These are phyloP conservation scores for Ceratocystis huliohia DNA, from an alignment of 2,329 filamentous ascomycete genomes.

Conservation along the genomic window DNA sequence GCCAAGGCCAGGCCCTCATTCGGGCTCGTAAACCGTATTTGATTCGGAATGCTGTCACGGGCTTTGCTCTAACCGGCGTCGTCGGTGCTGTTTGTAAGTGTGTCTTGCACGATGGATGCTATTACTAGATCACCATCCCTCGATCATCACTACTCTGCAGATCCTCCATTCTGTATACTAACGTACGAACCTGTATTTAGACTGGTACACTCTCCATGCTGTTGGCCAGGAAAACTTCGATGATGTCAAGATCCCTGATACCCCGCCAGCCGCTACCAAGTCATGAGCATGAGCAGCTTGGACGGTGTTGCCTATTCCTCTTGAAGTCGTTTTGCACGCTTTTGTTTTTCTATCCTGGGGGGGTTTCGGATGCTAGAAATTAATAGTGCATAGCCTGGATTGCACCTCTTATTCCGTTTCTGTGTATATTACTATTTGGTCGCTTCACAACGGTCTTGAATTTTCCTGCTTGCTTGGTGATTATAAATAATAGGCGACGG, in stretches of 20 bases:
- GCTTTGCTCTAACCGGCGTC: conserved; percentile 59
- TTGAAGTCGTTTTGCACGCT: not conserved
- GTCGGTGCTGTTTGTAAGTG: conserved; percentile 77
- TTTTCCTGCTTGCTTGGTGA: not conserved
- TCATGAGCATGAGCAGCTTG: conserved; percentile 30
- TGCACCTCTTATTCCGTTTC: not conserved
- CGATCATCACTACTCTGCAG: not conserved
- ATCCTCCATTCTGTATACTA: not conserved
- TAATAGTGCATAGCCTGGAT: not conserved
- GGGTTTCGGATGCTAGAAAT: not conserved
- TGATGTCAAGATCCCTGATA: conserved; percentile 79
- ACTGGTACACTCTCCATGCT: conserved; percentile 57
- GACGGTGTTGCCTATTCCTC: conserved; percentile 13
- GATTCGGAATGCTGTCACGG: conserved; percentile 75
- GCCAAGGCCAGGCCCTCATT: conserved; percentile 77
- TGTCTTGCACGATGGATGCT: not conserved
- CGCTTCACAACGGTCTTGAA: not conserved
- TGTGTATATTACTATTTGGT: not conserved
- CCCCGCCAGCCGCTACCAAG: conserved; percentile 32
- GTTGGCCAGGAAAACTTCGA: conserved; percentile 96
- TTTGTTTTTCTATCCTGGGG: not conserved
- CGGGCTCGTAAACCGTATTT: conserved; percentile 86
- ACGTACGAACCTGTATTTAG: conserved; percentile 27
- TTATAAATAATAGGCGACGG: too few relatives aligned
- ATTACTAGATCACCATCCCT: not conserved